Evolutionary conservation across 2,329 filamentous ascomycete species (phyloP), one percentile per base, ranked within the genome.

Genomic region (Penicillium sp.): DNA sequence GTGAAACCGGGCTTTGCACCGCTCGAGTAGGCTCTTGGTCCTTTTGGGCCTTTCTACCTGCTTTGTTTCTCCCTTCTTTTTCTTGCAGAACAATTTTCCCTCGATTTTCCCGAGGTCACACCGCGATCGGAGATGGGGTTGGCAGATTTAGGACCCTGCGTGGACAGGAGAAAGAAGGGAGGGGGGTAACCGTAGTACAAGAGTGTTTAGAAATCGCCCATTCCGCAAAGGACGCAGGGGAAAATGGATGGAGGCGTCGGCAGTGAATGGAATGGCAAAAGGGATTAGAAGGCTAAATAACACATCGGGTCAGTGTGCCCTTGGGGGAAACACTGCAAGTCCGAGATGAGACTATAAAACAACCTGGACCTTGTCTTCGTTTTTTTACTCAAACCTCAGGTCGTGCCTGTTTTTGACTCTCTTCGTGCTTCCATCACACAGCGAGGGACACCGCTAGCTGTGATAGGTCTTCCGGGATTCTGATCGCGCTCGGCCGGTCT

Each of bases 71-170:
- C 26, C 39, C 43, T 46, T 52, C 26, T 26, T 17, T 32, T 2
- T n/a, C 42, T 42, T 41, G 23, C 10, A 21, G 20, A 29, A 12
- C 26, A 20, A 27, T 29, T 27, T 27, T 29, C 39, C 39, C 39
- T 42, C 26, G 57, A 59, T 54, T 54, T 59, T 56, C 59, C 56
- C 54, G 55, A 56, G 48, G 57, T 63, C 34, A 32, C 21, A 63
- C 60, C 48, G 42, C 51, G 58, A 61, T 59, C 53, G 59, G 52
- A 44, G 49, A 53, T 55, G 51, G 49, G 51, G 49, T 55, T 57
- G 58, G 52, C 21, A 48, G 27, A 56, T 39, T 56, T 46, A 48
- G 56, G 54, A 59, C 53, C 59, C 59, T 61, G 54, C 59, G 54
- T 56, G 45, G 20, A 44, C 26, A 49, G 15, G 21, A 43, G 26